Conservation (phyloP, 2,329 filamentous ascomycete genomes). For the Diaporthe sp. region DNA sequence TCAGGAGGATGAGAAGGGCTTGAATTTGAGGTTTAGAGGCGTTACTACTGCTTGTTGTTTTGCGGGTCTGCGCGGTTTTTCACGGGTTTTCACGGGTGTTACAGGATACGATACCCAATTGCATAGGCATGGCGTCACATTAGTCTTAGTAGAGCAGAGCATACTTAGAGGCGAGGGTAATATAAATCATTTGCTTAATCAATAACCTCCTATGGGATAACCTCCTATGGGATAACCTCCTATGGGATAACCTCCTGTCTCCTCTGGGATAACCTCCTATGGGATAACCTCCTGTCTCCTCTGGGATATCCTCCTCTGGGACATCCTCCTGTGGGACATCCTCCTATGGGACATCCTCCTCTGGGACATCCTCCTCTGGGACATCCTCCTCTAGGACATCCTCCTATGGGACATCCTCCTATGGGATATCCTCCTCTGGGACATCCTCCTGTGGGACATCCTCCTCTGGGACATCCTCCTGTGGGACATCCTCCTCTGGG, state of each 20-base stretch:
- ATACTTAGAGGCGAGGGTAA: too few species aligned
- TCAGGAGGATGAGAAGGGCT: slow-evolving; percentile 74
- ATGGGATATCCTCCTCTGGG: background rate
- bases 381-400: background rate
- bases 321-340: background rate
- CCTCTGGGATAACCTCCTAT: background rate
- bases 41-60: background rate
- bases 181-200: too few species aligned
- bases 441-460: background rate
- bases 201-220: background rate
- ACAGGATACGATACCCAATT: too few species aligned
- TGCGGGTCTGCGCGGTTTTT: too few species aligned
- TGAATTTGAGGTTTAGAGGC: slow-evolving; percentile 56
- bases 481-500: background rate
- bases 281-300: too few species aligned
- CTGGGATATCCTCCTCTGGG: too few species aligned
- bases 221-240: background rate
- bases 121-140: too few species aligned
- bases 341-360: too few species aligned
- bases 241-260: too few species aligned
- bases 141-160: too few species aligned
- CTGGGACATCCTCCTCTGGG: background rate
- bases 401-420: background rate
- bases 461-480: background rate
- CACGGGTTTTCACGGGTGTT: too few species aligned